Conservation (phyloP, 2,329 filamentous ascomycete species). For the Nemania sp. region DNA sequence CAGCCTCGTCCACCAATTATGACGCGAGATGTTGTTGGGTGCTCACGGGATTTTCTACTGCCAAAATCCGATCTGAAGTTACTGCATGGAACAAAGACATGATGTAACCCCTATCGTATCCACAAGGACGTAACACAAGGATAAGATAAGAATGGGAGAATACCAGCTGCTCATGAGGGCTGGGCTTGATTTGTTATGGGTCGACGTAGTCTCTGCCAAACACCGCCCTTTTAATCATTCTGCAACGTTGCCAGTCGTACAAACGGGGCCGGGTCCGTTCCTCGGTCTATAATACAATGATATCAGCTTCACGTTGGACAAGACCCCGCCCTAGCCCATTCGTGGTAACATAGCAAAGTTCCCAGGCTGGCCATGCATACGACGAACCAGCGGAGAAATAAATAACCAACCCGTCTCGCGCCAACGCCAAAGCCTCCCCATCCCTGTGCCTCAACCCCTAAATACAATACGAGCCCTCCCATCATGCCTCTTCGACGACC, state of each 20-base stretch:
- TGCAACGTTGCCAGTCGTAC: constrained; percentile 10
- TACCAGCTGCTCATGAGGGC: too few relatives aligned
- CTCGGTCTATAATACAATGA: constrained; percentile 24
- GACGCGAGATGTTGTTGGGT: not conserved
- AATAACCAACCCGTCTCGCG: too few relatives aligned
- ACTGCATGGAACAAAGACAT: not conserved
- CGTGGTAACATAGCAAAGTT: too few relatives aligned
- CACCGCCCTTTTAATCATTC: not conserved
- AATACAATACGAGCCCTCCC: not conserved
- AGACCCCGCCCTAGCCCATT: not conserved
- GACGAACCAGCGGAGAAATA: too few relatives aligned
- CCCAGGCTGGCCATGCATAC: too few relatives aligned
- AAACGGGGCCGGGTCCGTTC: constrained; percentile 8
- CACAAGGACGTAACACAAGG: not conserved
- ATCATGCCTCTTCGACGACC: constrained; percentile 37
- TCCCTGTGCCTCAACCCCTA: constrained; percentile 6
- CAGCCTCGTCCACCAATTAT: not conserved
- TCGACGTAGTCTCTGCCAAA: not conserved
- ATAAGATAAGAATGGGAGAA: too few relatives aligned
- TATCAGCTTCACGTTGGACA: constrained; percentile 8
- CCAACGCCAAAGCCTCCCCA: constrained; percentile 23
- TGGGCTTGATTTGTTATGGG: not conserved
- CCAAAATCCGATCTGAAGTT: constrained; percentile 6
- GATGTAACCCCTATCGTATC: not conserved
- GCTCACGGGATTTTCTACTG: constrained; percentile 6